Evolutionary conservation across 257 asterid species (phyloP).

Genomic region (Scutellaria minor): DNA sequence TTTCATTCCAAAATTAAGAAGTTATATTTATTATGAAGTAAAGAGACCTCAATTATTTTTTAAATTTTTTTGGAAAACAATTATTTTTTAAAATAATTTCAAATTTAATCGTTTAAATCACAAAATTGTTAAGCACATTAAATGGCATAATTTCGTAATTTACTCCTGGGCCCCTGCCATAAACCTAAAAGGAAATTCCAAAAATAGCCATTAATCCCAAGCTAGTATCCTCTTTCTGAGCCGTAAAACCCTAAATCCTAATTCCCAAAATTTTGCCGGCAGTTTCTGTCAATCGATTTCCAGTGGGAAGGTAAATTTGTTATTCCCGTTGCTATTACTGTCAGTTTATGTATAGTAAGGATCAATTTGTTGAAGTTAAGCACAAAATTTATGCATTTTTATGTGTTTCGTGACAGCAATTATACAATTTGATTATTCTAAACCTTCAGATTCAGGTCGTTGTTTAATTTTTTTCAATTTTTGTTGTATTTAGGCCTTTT

Average conservation of each 20-base stretch:
- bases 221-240: background rate
- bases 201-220: no score
- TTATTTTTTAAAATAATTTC: no score
- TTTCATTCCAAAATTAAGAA: no score
- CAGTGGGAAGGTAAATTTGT: conserved; percentile 1
- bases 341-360: background rate
- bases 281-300: background rate
- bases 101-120: no score
- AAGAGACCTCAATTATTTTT: no score
- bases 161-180: no score
- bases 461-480: background rate
- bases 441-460: background rate
- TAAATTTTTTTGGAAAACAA: no score
- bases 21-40: no score
- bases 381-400: background rate
- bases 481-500: conserved; percentile 14
- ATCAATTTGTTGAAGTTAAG: background rate
- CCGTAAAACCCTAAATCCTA: conserved; percentile 27
- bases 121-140: no score
- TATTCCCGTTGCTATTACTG: background rate
- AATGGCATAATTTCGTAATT: no score
- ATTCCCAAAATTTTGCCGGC: background rate
- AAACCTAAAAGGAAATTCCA: no score
- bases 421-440: background rate
- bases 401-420: background rate